Base-by-base conservation (phyloP, 202 grass and related monocot species). In the Zizania palustris region DNA sequence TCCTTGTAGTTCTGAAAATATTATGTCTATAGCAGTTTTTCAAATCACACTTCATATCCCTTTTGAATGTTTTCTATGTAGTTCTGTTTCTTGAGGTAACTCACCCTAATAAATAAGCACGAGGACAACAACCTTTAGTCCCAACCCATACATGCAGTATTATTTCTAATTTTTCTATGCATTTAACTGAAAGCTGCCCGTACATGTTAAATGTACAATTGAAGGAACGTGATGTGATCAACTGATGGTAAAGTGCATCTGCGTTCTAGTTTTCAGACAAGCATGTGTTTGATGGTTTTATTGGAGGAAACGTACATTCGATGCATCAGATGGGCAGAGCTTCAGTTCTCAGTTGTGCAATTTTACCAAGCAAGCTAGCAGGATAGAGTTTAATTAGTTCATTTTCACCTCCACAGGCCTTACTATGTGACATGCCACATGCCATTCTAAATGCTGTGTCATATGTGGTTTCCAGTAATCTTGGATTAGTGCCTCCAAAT, bases 291-390 rank as follows among this genome's bases (percentile, higher is more conserved):
- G 19, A 8, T 33, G 0, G 6, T 56, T 35, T 73, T 73, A 48
- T 55, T 44, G 19, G 46, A 54, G 45, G 42, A 81, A 5, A 19
- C 33, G 46, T 3, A 12, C 60, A 36, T 65, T 40, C 11, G 44
- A 56, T 55, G 34, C 10, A 44, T 56, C 13, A 53, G 56, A 43
- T 63, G 14, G 43, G 36, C 39, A 9, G 38, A 63, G 37, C 6
- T 64, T 14, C 45, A 45, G 9, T 81, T 72, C 46, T 45, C 21
- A 71, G 43, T 46, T 11, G 9, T 64, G 4, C 48, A 73, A 55
- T 73, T 81, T 80, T 58, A 54, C 12, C 3, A 73, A 44, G 4
- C 63, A 66, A 66, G 18, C 18, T 43, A 66, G 4, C 63, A 44
- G 19, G 63, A 35, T 61, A 34, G 3, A 28, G 4, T 50, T 62